Conservation (phyloP, 306 rosid species). For the Quercus ilex region DNA sequence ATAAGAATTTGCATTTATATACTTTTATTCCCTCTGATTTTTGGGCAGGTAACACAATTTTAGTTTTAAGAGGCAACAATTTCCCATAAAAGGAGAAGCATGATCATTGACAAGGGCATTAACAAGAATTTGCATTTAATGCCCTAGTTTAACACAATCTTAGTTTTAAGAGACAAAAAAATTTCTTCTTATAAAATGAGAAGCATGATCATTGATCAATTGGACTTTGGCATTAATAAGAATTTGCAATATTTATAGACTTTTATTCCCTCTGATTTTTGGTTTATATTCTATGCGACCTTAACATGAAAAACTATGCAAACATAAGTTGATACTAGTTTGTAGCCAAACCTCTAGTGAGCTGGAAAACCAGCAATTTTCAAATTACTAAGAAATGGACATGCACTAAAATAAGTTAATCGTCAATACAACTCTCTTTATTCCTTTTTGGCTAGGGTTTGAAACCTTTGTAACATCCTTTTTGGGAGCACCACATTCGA, state of each 20-base stretch:
- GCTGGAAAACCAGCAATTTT: not conserved
- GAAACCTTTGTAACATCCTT: not conserved
- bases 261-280: not conserved
- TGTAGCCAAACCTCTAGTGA: not conserved
- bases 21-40: too few relatives aligned
- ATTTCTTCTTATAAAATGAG: not conserved
- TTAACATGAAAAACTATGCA: not conserved
- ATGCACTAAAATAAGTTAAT: not conserved
- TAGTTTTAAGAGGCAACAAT: not conserved
- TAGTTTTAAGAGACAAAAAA: too few relatives aligned
- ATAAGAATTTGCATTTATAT: not conserved
- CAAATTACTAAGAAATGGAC: not conserved
- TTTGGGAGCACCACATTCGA: not conserved
- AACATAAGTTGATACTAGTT: not conserved
- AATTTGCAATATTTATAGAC: not conserved
- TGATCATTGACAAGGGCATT: not conserved
- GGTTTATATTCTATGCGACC: not conserved
- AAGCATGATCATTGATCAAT: not conserved
- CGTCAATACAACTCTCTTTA: not conserved
- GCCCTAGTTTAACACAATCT: too few relatives aligned
- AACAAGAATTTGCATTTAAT: not conserved
- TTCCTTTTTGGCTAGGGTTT: not conserved
- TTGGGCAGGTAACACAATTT: not conserved
- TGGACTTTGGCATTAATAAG: not conserved
- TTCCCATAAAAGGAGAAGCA: not conserved